Evolutionary conservation across 1,284 basidiomycete genomes (phyloP).

Genomic region (Trametes versicolor): DNA sequence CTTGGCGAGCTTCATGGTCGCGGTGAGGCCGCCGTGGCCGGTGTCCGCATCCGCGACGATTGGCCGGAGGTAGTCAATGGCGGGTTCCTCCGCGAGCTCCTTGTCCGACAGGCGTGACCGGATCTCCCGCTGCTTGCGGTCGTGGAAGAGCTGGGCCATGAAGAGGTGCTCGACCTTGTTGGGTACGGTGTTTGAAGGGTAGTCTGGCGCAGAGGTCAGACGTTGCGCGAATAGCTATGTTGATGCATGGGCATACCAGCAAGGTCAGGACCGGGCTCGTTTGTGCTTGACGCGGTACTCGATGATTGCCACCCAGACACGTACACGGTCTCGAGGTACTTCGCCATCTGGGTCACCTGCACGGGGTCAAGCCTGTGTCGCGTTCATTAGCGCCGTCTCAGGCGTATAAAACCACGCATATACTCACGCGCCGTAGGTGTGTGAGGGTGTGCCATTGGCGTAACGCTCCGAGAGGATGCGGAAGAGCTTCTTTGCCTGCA

Average conservation of each 20-base stretch:
- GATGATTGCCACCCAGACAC: slow-evolving; percentile 98
- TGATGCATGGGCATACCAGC: slow-evolving; percentile 63
- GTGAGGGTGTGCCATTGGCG: slow-evolving; percentile 79
- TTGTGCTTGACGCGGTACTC: slow-evolving; percentile 90
- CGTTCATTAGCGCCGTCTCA: slow-evolving; percentile 1
- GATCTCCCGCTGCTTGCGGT: slow-evolving; percentile 86
- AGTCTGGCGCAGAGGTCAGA: slow-evolving; percentile 59
- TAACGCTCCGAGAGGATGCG: slow-evolving; percentile 73
- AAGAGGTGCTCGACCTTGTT: slow-evolving; percentile 92
- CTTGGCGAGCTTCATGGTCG: slow-evolving; percentile 79
- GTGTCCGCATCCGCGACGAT: slow-evolving; percentile 78
- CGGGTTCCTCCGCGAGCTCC: slow-evolving; percentile 74
- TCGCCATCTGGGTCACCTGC: slow-evolving; percentile 98
- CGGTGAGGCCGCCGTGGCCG: slow-evolving; percentile 71
- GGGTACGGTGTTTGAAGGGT: slow-evolving; percentile 94
- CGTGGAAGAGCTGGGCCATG: slow-evolving; percentile 90
- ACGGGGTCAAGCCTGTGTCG: slow-evolving; percentile 89
- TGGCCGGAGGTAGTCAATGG: slow-evolving; percentile 72
- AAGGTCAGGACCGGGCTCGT: slow-evolving; percentile 98
- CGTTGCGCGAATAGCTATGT: not conserved
- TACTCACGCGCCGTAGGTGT: slow-evolving; percentile 96
- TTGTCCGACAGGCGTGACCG: slow-evolving; percentile 77
- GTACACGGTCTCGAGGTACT: slow-evolving; percentile 97
- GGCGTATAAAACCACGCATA: slow-evolving; percentile 38
- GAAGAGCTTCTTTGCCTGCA: slow-evolving; percentile 91